Evolutionary conservation across 2,329 filamentous ascomycete genomes (phyloP).

Genomic region (Aspergillus arachidicola): DNA sequence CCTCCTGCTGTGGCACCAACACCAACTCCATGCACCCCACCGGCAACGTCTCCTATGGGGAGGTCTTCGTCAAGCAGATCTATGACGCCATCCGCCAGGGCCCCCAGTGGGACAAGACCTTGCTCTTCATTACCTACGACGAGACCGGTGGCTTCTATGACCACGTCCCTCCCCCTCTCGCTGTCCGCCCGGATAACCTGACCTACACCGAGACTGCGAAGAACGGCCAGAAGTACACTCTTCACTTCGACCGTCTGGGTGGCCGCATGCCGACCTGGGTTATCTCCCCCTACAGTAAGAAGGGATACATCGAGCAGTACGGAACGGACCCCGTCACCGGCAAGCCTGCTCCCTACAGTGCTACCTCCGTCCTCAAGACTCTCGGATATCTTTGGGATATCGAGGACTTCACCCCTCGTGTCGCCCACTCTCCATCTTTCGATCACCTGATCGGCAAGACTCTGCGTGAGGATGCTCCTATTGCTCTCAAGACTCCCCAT

Average conservation of each 20-base stretch:
- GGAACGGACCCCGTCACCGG: constrained; percentile 25
- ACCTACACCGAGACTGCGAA: constrained; percentile 37
- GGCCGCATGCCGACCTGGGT: constrained; percentile 34
- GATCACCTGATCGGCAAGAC: constrained; percentile 30
- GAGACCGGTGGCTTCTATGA: constrained; percentile 44
- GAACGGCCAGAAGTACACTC: constrained; percentile 29
- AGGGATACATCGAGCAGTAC: constrained; percentile 36
- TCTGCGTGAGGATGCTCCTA: constrained; percentile 28
- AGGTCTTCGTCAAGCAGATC: constrained; percentile 38
- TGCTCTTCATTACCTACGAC: constrained; percentile 42
- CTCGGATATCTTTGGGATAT: constrained; percentile 41
- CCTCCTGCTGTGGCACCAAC: constrained; percentile 43
- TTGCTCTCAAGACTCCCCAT: background rate
- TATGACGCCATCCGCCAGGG: constrained; percentile 40
- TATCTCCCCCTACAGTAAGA: constrained; percentile 34
- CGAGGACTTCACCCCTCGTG: constrained; percentile 34
- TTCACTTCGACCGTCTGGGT: constrained; percentile 32
- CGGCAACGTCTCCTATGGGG: constrained; percentile 39
- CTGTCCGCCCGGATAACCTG: constrained; percentile 35
- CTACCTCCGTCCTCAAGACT: constrained; percentile 31
- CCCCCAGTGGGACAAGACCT: constrained; percentile 39
- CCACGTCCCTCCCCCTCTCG: constrained; percentile 40
- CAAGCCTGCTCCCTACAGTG: constrained; percentile 29
- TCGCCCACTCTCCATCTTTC: constrained; percentile 30
- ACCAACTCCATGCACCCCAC: constrained; percentile 41